Conservation (phyloP, 2,329 filamentous ascomycete genomes). For the Neofusicoccum ribis region DNA sequence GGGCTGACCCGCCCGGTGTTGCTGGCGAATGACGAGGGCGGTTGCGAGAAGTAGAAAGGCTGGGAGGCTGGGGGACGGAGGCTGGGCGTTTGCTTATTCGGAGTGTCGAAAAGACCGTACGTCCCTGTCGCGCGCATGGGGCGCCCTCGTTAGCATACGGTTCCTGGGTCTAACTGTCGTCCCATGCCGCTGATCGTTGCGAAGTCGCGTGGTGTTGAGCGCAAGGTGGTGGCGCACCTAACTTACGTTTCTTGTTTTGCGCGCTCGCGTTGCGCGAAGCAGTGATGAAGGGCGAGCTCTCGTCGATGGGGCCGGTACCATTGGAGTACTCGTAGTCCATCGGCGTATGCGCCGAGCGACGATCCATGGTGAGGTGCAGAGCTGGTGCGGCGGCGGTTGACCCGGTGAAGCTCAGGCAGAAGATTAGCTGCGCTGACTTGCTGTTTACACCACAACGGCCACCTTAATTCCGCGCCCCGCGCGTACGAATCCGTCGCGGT, state of each 20-base stretch:
- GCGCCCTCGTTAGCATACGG: not conserved
- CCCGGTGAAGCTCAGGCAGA: constrained; percentile 16
- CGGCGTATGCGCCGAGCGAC: constrained; percentile 32
- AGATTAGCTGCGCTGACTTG: not conserved
- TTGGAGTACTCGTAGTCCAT: constrained; percentile 59
- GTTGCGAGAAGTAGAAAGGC: constrained; percentile 48
- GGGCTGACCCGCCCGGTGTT: constrained; percentile 24
- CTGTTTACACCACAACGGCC: constrained; percentile 4
- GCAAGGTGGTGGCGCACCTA: constrained; percentile 35
- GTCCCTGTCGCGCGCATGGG: constrained; percentile 31
- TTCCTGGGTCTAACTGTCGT: constrained; percentile 1
- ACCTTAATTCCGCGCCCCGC: too few species aligned
- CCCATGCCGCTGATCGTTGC: not conserved
- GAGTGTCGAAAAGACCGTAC: constrained; percentile 5
- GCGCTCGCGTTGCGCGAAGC: constrained; percentile 26
- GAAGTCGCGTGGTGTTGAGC: constrained; percentile 43
- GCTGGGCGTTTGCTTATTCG: constrained; percentile 27
- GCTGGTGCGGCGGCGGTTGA: constrained; percentile 13
- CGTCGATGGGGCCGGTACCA: constrained; percentile 46
- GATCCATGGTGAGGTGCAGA: constrained; percentile 12
- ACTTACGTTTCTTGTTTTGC: constrained; percentile 43
- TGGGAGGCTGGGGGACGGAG: constrained; percentile 53
- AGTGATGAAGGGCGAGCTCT: constrained; percentile 49
- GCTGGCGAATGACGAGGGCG: constrained; percentile 20
- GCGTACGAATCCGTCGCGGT: too few species aligned